phyloP scores from a whole-genome alignment of 148 eudicot species.

The Camellia sinensis region DNA sequence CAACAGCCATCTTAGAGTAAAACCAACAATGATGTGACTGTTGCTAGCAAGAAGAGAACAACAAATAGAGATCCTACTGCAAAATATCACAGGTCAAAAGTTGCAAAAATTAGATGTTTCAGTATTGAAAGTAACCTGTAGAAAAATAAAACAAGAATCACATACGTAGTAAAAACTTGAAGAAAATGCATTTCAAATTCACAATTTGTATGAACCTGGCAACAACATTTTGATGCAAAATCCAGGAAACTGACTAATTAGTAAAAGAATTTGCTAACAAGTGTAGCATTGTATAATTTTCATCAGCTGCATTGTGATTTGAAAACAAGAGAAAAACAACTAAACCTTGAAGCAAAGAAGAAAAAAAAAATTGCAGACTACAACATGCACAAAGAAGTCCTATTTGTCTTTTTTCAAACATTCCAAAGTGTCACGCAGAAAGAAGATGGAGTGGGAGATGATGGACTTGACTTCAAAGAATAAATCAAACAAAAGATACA shows the following conservation, averaged over 20 bases:
- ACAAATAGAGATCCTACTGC: neutral
- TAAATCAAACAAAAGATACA: neutral
- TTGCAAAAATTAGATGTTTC: neutral
- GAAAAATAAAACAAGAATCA: neutral
- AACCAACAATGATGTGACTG: neutral
- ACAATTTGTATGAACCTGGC: neutral
- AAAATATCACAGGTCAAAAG: neutral
- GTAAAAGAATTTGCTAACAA: neutral
- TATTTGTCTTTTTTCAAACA: neutral
- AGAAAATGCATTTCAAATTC: neutral
- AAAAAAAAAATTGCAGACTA: no score
- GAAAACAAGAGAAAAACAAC: neutral
- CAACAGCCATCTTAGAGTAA: slow-evolving; percentile 1
- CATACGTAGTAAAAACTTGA: neutral
- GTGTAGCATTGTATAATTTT: neutral
- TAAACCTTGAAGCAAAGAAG: neutral
- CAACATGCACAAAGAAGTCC: neutral
- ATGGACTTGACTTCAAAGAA: neutral
- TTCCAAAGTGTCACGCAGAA: neutral
- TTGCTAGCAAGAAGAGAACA: neutral
- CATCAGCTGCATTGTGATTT: slow-evolving; percentile 4
- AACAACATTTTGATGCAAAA: neutral
- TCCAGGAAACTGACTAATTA: neutral
- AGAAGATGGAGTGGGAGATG: neutral
- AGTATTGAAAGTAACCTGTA: neutral